Evolutionary conservation across 169 alveolate genomes (phyloP), one percentile per base, ranked within the genome.

Genomic region (Eimeria praecox): DNA sequence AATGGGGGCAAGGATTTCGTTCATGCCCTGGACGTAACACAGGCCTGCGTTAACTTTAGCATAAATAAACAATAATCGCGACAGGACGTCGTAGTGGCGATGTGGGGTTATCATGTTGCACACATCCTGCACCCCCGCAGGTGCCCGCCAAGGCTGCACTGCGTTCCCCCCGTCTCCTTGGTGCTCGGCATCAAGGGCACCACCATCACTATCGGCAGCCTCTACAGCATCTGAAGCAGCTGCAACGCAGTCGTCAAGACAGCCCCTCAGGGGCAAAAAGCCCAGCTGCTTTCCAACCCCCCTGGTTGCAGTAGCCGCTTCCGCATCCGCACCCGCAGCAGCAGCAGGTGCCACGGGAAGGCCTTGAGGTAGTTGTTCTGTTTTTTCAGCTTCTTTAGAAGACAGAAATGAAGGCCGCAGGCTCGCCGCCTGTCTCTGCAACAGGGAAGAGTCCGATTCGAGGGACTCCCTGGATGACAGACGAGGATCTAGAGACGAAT

Each of bases 1-100:
- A 54, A 98, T 91, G 49, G 98, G 97, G 46, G 99, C 98, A 49
- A 98, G 95, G 35, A 98, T 86, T 91, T 98, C 99, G 95, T 98
- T 98, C 99, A 98, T 98, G 88, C 99, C 99, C 59, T 95, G 96
- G 10, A 95, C 95, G 73, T 95, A 95, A 49, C 95, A 90, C 30
- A 95, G 88, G 86, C 98, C 98, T 27, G 98, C 98, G 92, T 97
- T 97, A 83, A 97, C 96, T 82, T 96, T 97, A 2, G 99, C 98
- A 96, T 97, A 98, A 42, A 98, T 96, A 87, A 98, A 98, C 59
- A 98, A 94, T 12, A 98, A 97, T 71, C 99, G 94, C 27, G 97
- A 92, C 78, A 98, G 78, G 83, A 96, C 96, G 82, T 97, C 98
- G 94, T 88, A 96, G 77, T 96, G 97, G 4, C 95, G 83, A 54